A percentile compares a stretch with the other conserved stretches of the same genome.
phyloP scores from a whole-genome alignment of 257 asterid genomes.

The Jaltomata sinuosa region DNA sequence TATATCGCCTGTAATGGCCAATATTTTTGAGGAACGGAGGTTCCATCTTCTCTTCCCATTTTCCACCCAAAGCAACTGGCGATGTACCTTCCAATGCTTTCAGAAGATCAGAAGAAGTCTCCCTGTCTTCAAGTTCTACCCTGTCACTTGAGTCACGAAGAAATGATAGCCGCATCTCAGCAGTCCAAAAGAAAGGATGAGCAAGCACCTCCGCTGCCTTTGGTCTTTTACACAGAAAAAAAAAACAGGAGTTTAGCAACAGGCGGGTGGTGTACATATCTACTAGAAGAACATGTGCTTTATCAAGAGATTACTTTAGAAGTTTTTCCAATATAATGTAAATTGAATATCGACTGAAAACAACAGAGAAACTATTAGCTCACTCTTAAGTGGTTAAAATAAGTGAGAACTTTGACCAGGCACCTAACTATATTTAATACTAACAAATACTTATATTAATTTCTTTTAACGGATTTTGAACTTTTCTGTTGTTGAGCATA shows the following conservation, averaged over 20 bases:
- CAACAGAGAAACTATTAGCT: neutral
- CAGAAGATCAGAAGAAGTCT: slow-evolving; percentile 43
- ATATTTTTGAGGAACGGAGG: slow-evolving; percentile 52
- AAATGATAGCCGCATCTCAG: slow-evolving; percentile 79
- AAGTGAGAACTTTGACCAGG: neutral
- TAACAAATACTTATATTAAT: neutral
- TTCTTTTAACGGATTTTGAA: neutral
- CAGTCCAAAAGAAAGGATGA: slow-evolving; percentile 91
- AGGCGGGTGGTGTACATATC: neutral
- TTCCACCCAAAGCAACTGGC: slow-evolving; percentile 58
- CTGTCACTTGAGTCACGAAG: slow-evolving; percentile 91
- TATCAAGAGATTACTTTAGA: neutral
- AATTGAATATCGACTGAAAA: neutral
- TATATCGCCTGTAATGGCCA: slow-evolving; percentile 64
- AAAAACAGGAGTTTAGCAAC: neutral
- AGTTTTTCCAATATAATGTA: neutral
- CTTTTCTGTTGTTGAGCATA: neutral
- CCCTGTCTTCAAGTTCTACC: slow-evolving; percentile 87
- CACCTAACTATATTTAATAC: too few species aligned
- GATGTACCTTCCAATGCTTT: slow-evolving; percentile 65
- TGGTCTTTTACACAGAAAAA: slow-evolving; percentile 39
- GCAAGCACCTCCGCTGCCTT: slow-evolving; percentile 59
- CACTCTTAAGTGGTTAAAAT: neutral
- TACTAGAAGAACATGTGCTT: neutral
- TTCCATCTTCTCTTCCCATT: slow-evolving; percentile 88